Evolutionary conservation across 306 rosid species (phyloP), one percentile per base, ranked within the genome.

Genomic region (Medicago lupulina): DNA sequence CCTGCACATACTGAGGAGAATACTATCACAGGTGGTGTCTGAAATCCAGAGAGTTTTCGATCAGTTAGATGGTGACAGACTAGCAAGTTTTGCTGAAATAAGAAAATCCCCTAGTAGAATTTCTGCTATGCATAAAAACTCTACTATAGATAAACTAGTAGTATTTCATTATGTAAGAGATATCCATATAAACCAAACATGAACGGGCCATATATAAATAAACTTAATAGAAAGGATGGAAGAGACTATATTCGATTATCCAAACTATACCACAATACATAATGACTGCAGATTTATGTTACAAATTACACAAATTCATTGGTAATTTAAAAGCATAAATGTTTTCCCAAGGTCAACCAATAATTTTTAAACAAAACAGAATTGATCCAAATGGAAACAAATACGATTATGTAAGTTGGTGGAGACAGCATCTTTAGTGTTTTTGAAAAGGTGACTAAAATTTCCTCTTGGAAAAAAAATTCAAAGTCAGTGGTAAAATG

Each of bases 1-100:
- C 97, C 97, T 14, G 98, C 98, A 73, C 93, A 94, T 71, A 91
- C 90, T 18, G 97, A 94, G 83, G 98, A 94, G 83, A 91, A 90
- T 71, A 94, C 85, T 31, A 91, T 81, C 87, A 94, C 97, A 10
- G 98, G 98, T 1, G 98, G 98, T 71, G 98, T 88, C 97, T 94
- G 91, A 58, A 58, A 67, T 81, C 36, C 36, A 78, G n/a, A 51
- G 54, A 68, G 31, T 70, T 58, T 34, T 78, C 14, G 17, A 58
- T 80, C 77, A 84, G 76, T 68, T 8, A 18, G 63, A 73, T 51
- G 7, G 51, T 44, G 69, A 59, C 54, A 59, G 47, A 59, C 9
- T 43, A 57, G 44, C 47, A 73, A 84, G 73, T 38, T 41, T 54
- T 61, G 16, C 41, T 6, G 34, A 66, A 51, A 51, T 44, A 17